Conservation (phyloP, 345 rosid species). For the Lagerstroemia speciosa region DNA sequence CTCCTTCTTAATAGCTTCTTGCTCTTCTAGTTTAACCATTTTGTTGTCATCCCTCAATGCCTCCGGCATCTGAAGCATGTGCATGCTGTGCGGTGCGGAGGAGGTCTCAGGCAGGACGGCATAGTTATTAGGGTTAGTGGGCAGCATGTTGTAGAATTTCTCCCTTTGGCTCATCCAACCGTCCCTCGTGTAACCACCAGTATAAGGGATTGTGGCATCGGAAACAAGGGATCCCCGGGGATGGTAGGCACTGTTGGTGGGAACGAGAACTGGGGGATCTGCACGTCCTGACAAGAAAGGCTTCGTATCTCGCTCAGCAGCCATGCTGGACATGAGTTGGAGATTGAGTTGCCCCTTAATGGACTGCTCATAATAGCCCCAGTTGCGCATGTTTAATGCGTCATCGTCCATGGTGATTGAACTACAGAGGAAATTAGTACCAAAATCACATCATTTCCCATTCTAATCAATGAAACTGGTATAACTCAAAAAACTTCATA, state of each 20-base stretch:
- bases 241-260: slow-evolving; percentile 37
- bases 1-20: slow-evolving; percentile 28
- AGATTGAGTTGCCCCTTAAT: slow-evolving; percentile 61
- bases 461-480: not conserved
- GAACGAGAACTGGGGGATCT: slow-evolving; percentile 38
- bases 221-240: slow-evolving; percentile 53
- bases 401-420: slow-evolving; percentile 64
- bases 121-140: slow-evolving; percentile 36
- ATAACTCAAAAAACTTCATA: not conserved
- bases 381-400: slow-evolving; percentile 59
- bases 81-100: slow-evolving; percentile 51
- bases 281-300: slow-evolving; percentile 61
- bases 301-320: slow-evolving; percentile 70
- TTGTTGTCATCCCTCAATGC: slow-evolving; percentile 39
- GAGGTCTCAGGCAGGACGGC: slow-evolving; percentile 56
- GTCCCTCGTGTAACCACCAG: slow-evolving; percentile 48
- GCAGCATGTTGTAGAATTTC: slow-evolving; percentile 54
- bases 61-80: slow-evolving; percentile 48
- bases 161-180: slow-evolving; percentile 69
- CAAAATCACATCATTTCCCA: not conserved
- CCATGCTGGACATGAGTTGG: slow-evolving; percentile 68
- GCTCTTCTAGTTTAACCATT: slow-evolving; percentile 41
- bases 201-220: slow-evolving; percentile 44
- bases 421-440: slow-evolving; percentile 21
- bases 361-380: slow-evolving; percentile 75